Evolutionary conservation across 1,139 yeast genomes (phyloP).

Genomic region (Magnusiomyces fungicola): DNA sequence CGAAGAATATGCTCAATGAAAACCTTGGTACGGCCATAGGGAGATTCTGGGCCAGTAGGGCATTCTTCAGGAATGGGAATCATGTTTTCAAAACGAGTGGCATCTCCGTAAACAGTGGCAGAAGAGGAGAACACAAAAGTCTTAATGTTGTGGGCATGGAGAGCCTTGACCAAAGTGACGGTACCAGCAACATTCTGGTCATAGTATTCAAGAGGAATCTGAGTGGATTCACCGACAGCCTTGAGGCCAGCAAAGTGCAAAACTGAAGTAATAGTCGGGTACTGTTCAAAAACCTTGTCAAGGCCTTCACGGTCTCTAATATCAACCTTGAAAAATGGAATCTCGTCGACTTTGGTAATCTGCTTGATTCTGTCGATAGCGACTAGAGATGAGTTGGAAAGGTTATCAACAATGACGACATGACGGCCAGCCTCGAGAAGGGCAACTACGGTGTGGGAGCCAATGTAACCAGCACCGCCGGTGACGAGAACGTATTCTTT

Average conservation of each 20-base stretch:
- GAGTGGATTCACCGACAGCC: slow-evolving; percentile 77
- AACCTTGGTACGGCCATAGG: slow-evolving; percentile 68
- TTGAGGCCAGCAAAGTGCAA: slow-evolving; percentile 83
- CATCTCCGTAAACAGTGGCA: slow-evolving; percentile 84
- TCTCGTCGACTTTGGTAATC: slow-evolving; percentile 39
- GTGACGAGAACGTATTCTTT: slow-evolving; percentile 54
- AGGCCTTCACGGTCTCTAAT: slow-evolving; percentile 46
- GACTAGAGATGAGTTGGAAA: slow-evolving; percentile 60
- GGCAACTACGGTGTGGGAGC: slow-evolving; percentile 71
- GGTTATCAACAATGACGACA: slow-evolving; percentile 66
- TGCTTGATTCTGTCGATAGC: slow-evolving; percentile 60
- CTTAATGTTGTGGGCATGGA: slow-evolving; percentile 42
- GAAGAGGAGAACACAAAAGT: slow-evolving; percentile 71
- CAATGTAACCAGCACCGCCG: slow-evolving; percentile 86
- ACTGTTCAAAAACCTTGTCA: slow-evolving; percentile 42
- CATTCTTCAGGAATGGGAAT: slow-evolving; percentile 77
- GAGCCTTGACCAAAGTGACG: slow-evolving; percentile 47
- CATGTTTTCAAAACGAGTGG: slow-evolving; percentile 63
- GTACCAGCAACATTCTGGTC: slow-evolving; percentile 67
- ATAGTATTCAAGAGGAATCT: slow-evolving; percentile 64
- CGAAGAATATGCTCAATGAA: slow-evolving; percentile 56
- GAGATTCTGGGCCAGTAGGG: slow-evolving; percentile 69
- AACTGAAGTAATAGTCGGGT: slow-evolving; percentile 49
- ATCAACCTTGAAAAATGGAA: slow-evolving; percentile 58
- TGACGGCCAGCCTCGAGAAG: slow-evolving; percentile 57